Evolutionary conservation across 768 basidiomycete species (phyloP), one percentile per base, ranked within the genome.

Genomic region (Fomitopsis pulvina): DNA sequence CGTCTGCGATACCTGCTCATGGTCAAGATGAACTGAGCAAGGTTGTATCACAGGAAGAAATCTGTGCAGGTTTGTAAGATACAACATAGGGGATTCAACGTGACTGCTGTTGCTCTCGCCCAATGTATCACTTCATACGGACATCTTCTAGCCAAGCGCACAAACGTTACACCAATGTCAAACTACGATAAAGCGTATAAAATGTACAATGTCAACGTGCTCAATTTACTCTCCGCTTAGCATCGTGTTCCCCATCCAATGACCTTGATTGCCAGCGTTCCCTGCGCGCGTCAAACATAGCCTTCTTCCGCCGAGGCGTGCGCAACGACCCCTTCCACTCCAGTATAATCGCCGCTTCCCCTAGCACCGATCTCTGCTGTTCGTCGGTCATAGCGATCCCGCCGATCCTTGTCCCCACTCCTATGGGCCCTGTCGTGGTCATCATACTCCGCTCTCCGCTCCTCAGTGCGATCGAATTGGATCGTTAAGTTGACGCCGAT

Each of bases 1-100:
- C 73, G 77, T 11, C 56, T 81, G 61, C 68, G 74, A 56, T 81
- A 81, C 57, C 61, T 81, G 34, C 60, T 81, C 48, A 79, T 79
- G 78, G 76, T 80, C 28, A 68, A 77, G 40, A 62, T 62, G 59
- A 41, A 32, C 20, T 48, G n/a, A n/a, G n/a, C n/a, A n/a, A n/a
- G n/a, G n/a, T n/a, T n/a, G n/a, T n/a, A n/a, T n/a, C n/a, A n/a
- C n/a, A n/a, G n/a, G n/a, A n/a, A n/a, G n/a, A n/a, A n/a, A n/a
- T n/a, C n/a, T n/a, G n/a, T n/a, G n/a, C n/a, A n/a, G n/a, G n/a
- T n/a, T n/a, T n/a, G n/a, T n/a, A n/a, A n/a, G n/a, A n/a, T n/a
- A n/a, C n/a, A n/a, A n/a, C n/a, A n/a, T n/a, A n/a, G n/a, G n/a
- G n/a, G n/a, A n/a, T n/a, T n/a, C n/a, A n/a, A n/a, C n/a, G n/a